A percentile compares a stretch with the other conserved stretches of the same genome.
phyloP scores from a whole-genome alignment of 495 filamentous ascomycete species.

The Hamigera avellanea region DNA sequence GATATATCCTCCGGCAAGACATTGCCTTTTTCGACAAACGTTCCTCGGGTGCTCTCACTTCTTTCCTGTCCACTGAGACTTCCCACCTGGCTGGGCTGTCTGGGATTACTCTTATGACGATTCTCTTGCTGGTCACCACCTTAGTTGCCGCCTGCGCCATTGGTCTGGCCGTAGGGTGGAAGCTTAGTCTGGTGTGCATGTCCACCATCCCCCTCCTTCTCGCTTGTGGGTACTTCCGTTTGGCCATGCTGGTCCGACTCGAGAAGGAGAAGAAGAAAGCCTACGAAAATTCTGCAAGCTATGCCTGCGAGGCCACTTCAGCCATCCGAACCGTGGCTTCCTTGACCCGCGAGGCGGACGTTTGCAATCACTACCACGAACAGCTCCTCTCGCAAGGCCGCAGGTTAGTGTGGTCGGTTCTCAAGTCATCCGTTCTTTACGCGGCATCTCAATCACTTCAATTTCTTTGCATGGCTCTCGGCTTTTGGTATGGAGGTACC shows the following conservation, averaged over 20 bases:
- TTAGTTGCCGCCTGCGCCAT: slow-evolving; percentile 16
- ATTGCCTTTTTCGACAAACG: slow-evolving; percentile 10
- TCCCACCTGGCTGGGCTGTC: slow-evolving; percentile 41
- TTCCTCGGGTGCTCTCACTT: slow-evolving; percentile 4
- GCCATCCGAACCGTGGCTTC: slow-evolving; percentile 42
- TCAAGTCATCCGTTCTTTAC: slow-evolving; percentile 7
- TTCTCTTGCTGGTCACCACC: too few relatives aligned
- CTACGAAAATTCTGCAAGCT: slow-evolving; percentile 33
- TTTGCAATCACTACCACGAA: slow-evolving; percentile 29
- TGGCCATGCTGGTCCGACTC: slow-evolving; percentile 29
- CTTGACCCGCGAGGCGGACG: slow-evolving; percentile 38
- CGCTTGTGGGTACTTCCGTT: slow-evolving; percentile 40
- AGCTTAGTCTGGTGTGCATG: slow-evolving; percentile 44
- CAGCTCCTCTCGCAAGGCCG: slow-evolving; percentile 33
- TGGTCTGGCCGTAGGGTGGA: slow-evolving; percentile 39
- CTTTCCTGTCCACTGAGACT: slow-evolving; percentile 28
- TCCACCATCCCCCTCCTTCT: slow-evolving; percentile 40
- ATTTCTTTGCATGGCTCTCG: slow-evolving; percentile 30
- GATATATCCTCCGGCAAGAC: slow-evolving; percentile 8
- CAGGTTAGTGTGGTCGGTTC: slow-evolving; percentile 22
- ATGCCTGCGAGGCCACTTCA: slow-evolving; percentile 37
- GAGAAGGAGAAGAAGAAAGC: slow-evolving; percentile 38
- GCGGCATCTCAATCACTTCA: slow-evolving; percentile 12
- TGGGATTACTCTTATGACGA: too few relatives aligned
- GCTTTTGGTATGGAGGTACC: slow-evolving; percentile 41